Evolutionary conservation across 2,329 filamentous ascomycete genomes (phyloP).

Genomic region (Coniella vitis): DNA sequence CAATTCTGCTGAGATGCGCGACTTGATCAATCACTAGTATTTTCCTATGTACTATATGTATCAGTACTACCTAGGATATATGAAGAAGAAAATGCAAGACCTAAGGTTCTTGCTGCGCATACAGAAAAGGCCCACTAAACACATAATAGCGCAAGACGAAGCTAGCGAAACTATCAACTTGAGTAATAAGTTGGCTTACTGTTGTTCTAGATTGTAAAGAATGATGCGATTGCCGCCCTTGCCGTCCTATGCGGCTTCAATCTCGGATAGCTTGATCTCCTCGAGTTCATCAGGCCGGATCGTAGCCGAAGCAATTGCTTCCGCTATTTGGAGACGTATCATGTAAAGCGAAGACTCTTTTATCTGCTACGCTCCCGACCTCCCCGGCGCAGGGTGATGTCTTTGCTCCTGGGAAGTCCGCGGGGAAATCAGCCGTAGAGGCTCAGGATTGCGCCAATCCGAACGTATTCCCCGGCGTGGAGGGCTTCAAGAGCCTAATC

Average conservation of each 20-base stretch:
- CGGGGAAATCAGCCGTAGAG: conserved; percentile 33
- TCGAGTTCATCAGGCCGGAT: conserved; percentile 28
- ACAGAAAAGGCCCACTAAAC: too few species aligned
- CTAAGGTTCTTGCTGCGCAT: too few species aligned
- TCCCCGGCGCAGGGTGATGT: conserved; percentile 41
- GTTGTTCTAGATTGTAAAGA: too few species aligned
- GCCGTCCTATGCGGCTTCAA: conserved; percentile 2
- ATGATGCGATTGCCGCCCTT: background rate
- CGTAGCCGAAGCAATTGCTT: conserved; percentile 26
- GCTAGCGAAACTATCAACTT: too few species aligned
- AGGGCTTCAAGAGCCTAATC: conserved; percentile 33
- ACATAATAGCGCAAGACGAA: too few species aligned
- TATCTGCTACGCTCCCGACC: conserved; percentile 36
- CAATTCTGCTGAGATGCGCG: too few species aligned
- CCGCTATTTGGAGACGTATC: conserved; percentile 25
- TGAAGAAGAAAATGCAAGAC: too few species aligned
- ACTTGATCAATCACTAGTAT: too few species aligned
- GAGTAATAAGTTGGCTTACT: too few species aligned
- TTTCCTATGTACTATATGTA: too few species aligned
- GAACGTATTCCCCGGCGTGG: conserved; percentile 45
- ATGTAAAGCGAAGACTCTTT: conserved; percentile 23
- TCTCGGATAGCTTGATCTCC: conserved; percentile 12
- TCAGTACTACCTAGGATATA: too few species aligned
- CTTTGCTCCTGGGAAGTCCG: conserved; percentile 39
- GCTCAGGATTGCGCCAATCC: conserved; percentile 39